Conservation (phyloP, 257 asterid genomes). For the Rubia yunnanensis region DNA sequence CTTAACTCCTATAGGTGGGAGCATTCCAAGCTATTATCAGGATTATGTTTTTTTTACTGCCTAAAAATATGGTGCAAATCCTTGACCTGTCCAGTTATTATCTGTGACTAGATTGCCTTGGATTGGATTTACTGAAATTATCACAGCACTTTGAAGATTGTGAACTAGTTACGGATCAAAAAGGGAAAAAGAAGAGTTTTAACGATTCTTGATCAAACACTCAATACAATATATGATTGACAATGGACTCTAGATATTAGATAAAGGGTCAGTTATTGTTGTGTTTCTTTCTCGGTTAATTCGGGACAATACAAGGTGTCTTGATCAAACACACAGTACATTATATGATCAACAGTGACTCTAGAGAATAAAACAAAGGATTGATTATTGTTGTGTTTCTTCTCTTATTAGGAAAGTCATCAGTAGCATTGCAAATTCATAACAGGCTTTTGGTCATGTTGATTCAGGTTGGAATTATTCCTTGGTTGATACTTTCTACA, state of each 20-base stretch:
- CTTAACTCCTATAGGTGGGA: no score
- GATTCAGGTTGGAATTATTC: conserved; percentile 86
- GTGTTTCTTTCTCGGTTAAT: not conserved
- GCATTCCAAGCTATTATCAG: no score
- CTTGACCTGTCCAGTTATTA: no score
- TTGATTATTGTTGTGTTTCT: not conserved
- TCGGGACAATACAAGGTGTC: not conserved
- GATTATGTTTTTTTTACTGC: no score
- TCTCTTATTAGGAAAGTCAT: not conserved
- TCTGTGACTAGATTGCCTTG: no score
- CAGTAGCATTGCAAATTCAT: not conserved
- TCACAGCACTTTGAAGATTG: not conserved
- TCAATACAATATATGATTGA: not conserved
- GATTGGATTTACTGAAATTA: not conserved
- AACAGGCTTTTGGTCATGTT: conserved; percentile 10
- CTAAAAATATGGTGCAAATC: no score
- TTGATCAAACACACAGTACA: not conserved
- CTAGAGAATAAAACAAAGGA: not conserved
- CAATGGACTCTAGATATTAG: not conserved
- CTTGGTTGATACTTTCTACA: conserved; percentile 73
- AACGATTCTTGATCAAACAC: not conserved
- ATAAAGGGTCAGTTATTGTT: not conserved
- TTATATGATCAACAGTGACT: not conserved
- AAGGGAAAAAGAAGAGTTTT: no score
- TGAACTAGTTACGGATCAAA: no score